Evolutionary conservation across 371 early-diverging fungal genomes (phyloP), one percentile per base, ranked within the genome.

Genomic region (Mucor circinelloides): DNA sequence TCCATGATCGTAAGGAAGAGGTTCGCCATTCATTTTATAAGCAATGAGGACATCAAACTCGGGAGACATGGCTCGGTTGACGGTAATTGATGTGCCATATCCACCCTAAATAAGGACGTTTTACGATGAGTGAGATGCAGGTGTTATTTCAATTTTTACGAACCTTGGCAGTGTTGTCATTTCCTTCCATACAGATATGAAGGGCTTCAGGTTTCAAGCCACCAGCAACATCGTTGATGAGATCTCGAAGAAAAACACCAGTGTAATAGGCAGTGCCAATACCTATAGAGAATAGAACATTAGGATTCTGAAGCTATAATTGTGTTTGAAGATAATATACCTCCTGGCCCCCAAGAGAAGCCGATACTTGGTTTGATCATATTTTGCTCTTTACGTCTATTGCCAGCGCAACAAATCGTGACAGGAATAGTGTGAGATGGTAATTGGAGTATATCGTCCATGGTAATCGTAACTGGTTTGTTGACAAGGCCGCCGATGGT

Each of bases 11-110:
- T 87, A 85, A 6, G 91, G 78, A 23, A 96, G 74, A 23, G 78
- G 73, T 65, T 84, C 79, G 31, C 95, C 95, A 75, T 96, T 96
- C 94, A 94, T 94, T 71, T 90, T 89, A 58, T 90, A 93, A n/a
- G 95, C 94, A 6, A 95, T 76, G n/a, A 95, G 55, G 30, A 94
- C 89, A 72, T 93, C 94, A 61, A 89, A 89, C 44, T 77, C 72
- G 19, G 89, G 84, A 63, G 89, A 86, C 78, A 93, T 77, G 13
- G 82, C 93, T 66, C 90, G 88, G 64, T 85, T 80, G 17, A 89
- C 71, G 21, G 93, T 86, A 25, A 96, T 81, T 10, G 90, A 89
- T 36, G 93, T 90, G 57, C 94, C 95, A 70, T 96, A 96, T 52
- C 83, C 76, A 44, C 83, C 88, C 70, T 90, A 63, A 44, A n/a